Conservation (phyloP, 352 stramenopile genomes). For the Phytophthora megakarya region DNA sequence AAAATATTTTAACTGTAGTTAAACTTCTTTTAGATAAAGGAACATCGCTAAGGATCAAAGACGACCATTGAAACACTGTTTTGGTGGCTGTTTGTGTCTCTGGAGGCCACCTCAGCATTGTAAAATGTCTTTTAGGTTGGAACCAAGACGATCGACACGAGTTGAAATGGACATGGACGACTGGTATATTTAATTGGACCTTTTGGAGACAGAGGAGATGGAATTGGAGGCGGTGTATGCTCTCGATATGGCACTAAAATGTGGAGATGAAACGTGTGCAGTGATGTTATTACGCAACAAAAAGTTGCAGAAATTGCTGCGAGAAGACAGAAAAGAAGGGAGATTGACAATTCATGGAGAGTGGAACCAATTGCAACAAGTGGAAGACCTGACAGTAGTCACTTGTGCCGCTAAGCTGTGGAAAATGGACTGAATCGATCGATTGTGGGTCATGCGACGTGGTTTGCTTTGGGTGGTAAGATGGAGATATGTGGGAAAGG, state of each 20-base stretch:
- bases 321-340: slow-evolving; percentile 5
- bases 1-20: slow-evolving; percentile 14
- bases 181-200: slow-evolving; percentile 26
- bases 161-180: no score
- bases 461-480: slow-evolving; percentile 20
- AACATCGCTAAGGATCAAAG: slow-evolving; percentile 30
- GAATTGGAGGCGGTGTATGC: slow-evolving; percentile 6
- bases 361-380: slow-evolving; percentile 21
- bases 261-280: slow-evolving; percentile 20
- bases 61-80: slow-evolving; percentile 25
- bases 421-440: slow-evolving; percentile 17
- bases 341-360: slow-evolving; percentile 18
- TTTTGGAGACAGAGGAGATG: slow-evolving; percentile 1
- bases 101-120: slow-evolving; percentile 14
- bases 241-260: slow-evolving; percentile 17
- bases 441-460: slow-evolving; percentile 28
- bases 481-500: not conserved
- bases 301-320: slow-evolving; percentile 17
- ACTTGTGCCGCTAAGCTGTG: slow-evolving; percentile 19
- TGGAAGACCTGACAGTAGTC: slow-evolving; percentile 17
- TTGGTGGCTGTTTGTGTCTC: slow-evolving; percentile 34
- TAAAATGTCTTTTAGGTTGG: slow-evolving; percentile 34
- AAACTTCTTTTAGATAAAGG: slow-evolving; percentile 36
- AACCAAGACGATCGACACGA: slow-evolving; percentile 17
- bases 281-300: slow-evolving; percentile 24